Percentiles rank a stretch among this genome's conserved stretches.
These are phyloP conservation scores for Tilletia indica DNA, from an alignment of 1,284 basidiomycete species.

Conservation along the genomic window DNA sequence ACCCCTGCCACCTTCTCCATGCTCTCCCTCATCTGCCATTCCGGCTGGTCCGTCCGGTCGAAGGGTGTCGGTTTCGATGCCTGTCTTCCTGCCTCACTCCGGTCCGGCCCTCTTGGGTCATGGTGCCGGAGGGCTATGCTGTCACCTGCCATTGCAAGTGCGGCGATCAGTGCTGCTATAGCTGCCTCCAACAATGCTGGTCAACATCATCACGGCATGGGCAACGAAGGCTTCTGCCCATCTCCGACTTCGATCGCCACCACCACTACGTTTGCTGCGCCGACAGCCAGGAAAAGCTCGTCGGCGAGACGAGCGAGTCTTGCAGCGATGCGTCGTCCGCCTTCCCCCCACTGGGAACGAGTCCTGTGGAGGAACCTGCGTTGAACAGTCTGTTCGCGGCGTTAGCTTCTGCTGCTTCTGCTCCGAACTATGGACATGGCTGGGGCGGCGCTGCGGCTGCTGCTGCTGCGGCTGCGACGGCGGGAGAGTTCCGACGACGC, in stretches of 20 bases:
- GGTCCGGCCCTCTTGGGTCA: neutral
- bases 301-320: neutral
- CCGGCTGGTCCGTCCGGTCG: neutral
- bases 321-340: slow-evolving; percentile 3
- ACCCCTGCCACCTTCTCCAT: too few relatives aligned
- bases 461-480: neutral
- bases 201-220: neutral
- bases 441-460: neutral
- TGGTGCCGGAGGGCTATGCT: slow-evolving; percentile 2
- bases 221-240: too few relatives aligned
- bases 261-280: too few relatives aligned
- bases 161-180: neutral
- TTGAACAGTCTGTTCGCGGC: neutral
- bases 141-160: neutral
- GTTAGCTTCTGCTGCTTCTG: slow-evolving; percentile 2
- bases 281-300: too few relatives aligned
- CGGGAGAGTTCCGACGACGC: too few relatives aligned
- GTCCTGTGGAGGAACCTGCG: slow-evolving; percentile 6
- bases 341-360: slow-evolving; percentile 2
- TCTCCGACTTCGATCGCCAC: too few relatives aligned
- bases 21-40: too few relatives aligned
- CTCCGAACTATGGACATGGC: neutral
- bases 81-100: neutral
- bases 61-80: slow-evolving; percentile 6
- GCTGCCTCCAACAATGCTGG: neutral